These are phyloP conservation scores for Apiotrichum gracile DNA, from an alignment of 1,284 basidiomycete genomes.

Conservation along the genomic window DNA sequence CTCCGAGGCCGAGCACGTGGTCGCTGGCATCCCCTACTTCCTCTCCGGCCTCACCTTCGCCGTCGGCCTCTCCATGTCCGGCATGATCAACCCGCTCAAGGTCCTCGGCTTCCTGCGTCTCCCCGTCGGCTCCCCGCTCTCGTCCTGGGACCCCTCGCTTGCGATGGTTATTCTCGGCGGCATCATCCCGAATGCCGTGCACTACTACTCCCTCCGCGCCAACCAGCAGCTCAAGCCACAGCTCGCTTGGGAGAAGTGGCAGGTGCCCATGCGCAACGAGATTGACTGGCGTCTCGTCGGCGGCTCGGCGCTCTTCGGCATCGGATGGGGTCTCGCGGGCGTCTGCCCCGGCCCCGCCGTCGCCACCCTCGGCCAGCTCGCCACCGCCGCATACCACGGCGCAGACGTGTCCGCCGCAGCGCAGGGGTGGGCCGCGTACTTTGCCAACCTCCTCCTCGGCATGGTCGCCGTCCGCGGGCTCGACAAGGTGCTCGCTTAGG, in stretches of 20 bases:
- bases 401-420: slow-evolving; percentile 1
- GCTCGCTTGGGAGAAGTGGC: slow-evolving; percentile 33
- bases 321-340: slow-evolving; percentile 62
- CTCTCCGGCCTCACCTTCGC: slow-evolving; percentile 55
- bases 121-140: slow-evolving; percentile 18
- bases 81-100: slow-evolving; percentile 54
- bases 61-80: slow-evolving; percentile 55
- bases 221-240: slow-evolving; percentile 4
- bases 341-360: slow-evolving; percentile 53
- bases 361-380: slow-evolving; percentile 11
- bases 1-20: not conserved
- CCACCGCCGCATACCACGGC: not conserved
- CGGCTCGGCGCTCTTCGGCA: slow-evolving; percentile 59
- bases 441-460: slow-evolving; percentile 10
- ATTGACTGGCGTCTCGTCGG: slow-evolving; percentile 54
- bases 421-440: slow-evolving; percentile 10
- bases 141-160: slow-evolving; percentile 48
- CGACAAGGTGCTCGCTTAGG: not conserved
- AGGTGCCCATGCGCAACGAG: slow-evolving; percentile 31
- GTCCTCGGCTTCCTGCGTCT: slow-evolving; percentile 56
- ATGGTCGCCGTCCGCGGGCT: slow-evolving; percentile 8
- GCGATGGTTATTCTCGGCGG: slow-evolving; percentile 49
- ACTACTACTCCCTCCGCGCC: slow-evolving; percentile 23
- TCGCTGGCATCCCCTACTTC: slow-evolving; percentile 41
- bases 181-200: slow-evolving; percentile 47